Evolutionary conservation across 768 basidiomycete species (phyloP).

Genomic region (Tulasnella sp.): DNA sequence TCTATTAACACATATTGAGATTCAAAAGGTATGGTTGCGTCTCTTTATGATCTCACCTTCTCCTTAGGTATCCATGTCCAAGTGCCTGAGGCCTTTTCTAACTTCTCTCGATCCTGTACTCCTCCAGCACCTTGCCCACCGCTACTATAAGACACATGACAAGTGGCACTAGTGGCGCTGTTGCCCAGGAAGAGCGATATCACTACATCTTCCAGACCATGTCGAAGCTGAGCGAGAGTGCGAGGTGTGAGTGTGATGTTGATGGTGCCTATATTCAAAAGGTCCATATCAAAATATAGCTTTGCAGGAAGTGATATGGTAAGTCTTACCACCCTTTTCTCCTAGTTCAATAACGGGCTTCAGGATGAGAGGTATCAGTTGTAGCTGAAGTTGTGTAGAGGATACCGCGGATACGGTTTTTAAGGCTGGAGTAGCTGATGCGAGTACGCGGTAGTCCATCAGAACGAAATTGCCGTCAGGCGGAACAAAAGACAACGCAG

Average conservation of each 20-base stretch:
- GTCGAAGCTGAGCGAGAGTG: not conserved
- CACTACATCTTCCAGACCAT: slow-evolving; percentile 42
- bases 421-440: slow-evolving; percentile 24
- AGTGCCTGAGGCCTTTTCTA: slow-evolving; percentile 38
- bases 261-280: slow-evolving; percentile 36
- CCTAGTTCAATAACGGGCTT: slow-evolving; percentile 26
- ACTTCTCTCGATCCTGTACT: slow-evolving; percentile 10
- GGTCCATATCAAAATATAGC: slow-evolving; percentile 29
- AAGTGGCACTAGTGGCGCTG: slow-evolving; percentile 58
- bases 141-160: slow-evolving; percentile 35
- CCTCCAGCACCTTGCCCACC: slow-evolving; percentile 11
- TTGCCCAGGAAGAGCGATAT: slow-evolving; percentile 67
- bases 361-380: slow-evolving; percentile 26
- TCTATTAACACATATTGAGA: slow-evolving; percentile 29
- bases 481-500: slow-evolving; percentile 73
- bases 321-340: slow-evolving; percentile 32
- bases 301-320: not conserved
- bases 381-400: slow-evolving; percentile 17
- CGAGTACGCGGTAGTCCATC: slow-evolving; percentile 69
- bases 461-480: slow-evolving; percentile 83
- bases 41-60: slow-evolving; percentile 31
- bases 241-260: slow-evolving; percentile 52
- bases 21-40: not conserved
- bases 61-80: slow-evolving; percentile 71
- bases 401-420: slow-evolving; percentile 32